phyloP scores from a whole-genome alignment of 495 filamentous ascomycete species.

The Aspergillus saccharolyticus region DNA sequence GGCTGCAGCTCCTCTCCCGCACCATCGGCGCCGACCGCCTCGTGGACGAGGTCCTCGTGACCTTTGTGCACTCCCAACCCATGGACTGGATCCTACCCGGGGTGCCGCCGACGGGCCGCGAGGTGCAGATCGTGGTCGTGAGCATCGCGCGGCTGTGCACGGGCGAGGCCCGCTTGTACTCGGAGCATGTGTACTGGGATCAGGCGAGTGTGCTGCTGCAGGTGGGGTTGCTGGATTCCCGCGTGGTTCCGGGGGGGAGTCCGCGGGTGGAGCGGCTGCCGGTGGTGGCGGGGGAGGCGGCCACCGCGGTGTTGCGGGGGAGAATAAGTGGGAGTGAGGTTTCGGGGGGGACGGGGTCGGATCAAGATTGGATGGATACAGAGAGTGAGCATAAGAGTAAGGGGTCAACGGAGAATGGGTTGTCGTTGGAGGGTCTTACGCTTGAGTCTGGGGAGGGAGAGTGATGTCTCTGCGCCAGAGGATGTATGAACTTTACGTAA shows the following conservation, averaged over 20 bases:
- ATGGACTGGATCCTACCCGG: constrained; percentile 77
- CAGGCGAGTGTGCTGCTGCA: constrained; percentile 62
- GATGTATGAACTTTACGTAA: too few relatives aligned
- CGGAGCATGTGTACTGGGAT: constrained; percentile 84
- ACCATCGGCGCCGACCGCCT: constrained; percentile 57
- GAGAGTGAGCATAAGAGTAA: neutral
- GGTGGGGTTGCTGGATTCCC: neutral
- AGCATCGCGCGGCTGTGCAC: constrained; percentile 47
- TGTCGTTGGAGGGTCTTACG: neutral
- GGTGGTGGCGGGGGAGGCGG: neutral
- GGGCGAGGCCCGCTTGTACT: constrained; percentile 62
- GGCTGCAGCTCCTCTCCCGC: constrained; percentile 63
- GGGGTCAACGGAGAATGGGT: neutral
- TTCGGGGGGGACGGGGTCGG: neutral
- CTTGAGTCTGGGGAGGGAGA: neutral
- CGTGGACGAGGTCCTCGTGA: constrained; percentile 52
- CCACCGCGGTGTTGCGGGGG: neutral
- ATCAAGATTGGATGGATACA: neutral
- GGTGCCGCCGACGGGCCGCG: constrained; percentile 61
- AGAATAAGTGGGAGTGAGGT: too few relatives aligned
- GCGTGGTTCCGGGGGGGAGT: neutral
- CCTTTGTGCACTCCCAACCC: constrained; percentile 60
- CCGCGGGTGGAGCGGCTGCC: neutral
- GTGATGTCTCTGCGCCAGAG: too few relatives aligned
- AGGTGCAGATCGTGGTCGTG: constrained; percentile 66